phyloP scores from a whole-genome alignment of 169 alveolate species.

The Neospora caninum region DNA sequence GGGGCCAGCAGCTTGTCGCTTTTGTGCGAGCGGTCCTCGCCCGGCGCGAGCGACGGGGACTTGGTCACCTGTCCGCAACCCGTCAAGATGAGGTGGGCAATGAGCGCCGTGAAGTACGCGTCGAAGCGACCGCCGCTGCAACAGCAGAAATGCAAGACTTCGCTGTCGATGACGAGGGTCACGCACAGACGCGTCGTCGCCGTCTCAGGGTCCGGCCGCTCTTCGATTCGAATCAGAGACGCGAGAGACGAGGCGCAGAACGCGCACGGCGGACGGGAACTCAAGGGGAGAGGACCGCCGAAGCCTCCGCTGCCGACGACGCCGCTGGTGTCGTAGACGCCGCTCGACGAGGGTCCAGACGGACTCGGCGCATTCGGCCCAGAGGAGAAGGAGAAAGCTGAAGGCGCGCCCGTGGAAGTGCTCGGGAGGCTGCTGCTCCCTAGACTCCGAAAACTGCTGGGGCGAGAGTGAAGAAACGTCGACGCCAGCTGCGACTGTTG shows the following conservation, averaged over 20 bases:
- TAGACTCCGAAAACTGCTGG: neutral
- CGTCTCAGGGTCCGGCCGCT: neutral
- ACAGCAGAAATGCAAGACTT: constrained; percentile 44
- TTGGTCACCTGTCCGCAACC: neutral
- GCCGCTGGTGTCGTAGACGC: neutral
- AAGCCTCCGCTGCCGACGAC: neutral
- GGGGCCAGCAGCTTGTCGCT: neutral
- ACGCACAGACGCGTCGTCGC: neutral
- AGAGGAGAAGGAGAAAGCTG: neutral
- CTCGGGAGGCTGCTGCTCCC: constrained; percentile 9
- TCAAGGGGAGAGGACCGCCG: neutral
- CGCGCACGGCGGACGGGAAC: neutral
- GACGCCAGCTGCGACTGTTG: constrained; percentile 4
- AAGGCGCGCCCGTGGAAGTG: neutral
- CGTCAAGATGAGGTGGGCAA: constrained; percentile 25
- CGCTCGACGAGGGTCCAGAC: neutral
- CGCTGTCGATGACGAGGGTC: constrained; percentile 5
- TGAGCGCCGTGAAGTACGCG: constrained; percentile 22
- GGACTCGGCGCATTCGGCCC: neutral
- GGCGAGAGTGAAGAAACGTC: constrained; percentile 17
- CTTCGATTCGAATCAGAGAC: neutral
- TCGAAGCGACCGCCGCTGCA: constrained; percentile 46
- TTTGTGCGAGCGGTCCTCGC: neutral
- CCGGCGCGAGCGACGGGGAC: neutral
- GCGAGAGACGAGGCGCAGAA: neutral